Base-by-base conservation (phyloP, 192 early-diverging fungal genomes). In the Obelidium mucronatum region DNA sequence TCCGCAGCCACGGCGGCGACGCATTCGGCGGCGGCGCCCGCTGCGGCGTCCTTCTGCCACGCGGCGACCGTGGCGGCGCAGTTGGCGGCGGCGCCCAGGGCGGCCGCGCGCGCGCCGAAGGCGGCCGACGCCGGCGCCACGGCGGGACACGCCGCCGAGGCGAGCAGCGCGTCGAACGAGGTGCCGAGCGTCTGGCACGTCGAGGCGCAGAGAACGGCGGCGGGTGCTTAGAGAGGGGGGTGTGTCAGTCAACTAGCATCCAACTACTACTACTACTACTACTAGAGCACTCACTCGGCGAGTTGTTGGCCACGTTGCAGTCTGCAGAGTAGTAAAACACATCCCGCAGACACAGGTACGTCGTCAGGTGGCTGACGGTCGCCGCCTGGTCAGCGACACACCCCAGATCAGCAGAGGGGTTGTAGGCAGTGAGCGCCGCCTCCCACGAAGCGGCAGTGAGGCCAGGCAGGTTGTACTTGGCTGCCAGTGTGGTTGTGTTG, bases 401-500 rank as follows among this genome's bases (percentile, higher is more conserved):
- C n/a, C 51, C 51, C 51, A 52, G 51, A 52, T 52, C 51, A 52
- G 15, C n/a, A n/a, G 51, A 13, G 13, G 51, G 51, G n/a, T 13
- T 17, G n/a, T 13, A 52, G 15, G n/a, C 13, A 52, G 51, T 17
- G 51, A 52, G 51, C n/a, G 51, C 51, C 51, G 51, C n/a, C 51
- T 52, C 51, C 51, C 51, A 52, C 15, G 13, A 13, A n/a, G 51
- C 51, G 51, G 51, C 51, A 15, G 51, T 52, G 51, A 52, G 15
- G 13, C 51, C 51, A 52, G 13, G 15, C 15, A n/a, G 51, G 15
- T n/a, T 17, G 51, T 52, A 52, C 51, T 17, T 13, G n/a, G 51
- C 13, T 52, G 51, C 51, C n/a, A 52, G 51, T 52, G 51, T n/a
- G n/a, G 51, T 52, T n/a, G 51, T 52, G n/a, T 52, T 52, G 51